Base-by-base conservation (phyloP, 345 rosid genomes). In the Aquilaria yunnanensis region DNA sequence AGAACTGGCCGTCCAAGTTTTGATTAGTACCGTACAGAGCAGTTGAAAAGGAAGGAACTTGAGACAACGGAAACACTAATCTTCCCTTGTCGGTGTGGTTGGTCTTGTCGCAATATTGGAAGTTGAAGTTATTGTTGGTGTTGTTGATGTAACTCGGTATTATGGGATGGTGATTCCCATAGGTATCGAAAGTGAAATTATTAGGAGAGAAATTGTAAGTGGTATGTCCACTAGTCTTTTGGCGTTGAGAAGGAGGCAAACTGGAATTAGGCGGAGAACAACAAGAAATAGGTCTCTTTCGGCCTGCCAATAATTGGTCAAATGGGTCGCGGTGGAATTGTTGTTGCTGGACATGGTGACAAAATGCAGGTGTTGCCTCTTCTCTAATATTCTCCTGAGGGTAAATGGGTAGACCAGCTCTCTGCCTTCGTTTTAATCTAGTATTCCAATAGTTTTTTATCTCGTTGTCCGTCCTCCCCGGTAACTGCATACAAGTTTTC, bases 371-470 rank as follows among this genome's bases (percentile, higher is more conserved):
- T 37, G 43, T 73, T 32, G 73, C 59, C 51, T 74, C 71, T 47
- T 74, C 78, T 66, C 72, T 72, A 47, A 65, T 51, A 23, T 23
- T 23, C 47, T 85, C 85, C 57, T 79, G 83, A 48, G 97, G 90
- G 74, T 86, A 85, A 34, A 88, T 66, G 12, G 96, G 97, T 54
- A 85, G 67, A 13, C 88, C 84, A 2, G 96, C 86, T 78, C 93
- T 65, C 43, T 82, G 91, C 9, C 83, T 81, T 71, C 96, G 78
- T 79, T 88, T 91, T 78, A 76, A 73, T 57, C 96, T 78, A 0
- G 97, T 86, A 65, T 91, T 91, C 97, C 97, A 91, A 70, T 78
- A 91, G 68, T 91, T 91, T 60, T 91, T 91, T 60, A 91, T 91
- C 70, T 91, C 97, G 63, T 91, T 91, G 59, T 91, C 96, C 4